These are phyloP conservation scores for Fraxinus paxiana DNA, from an alignment of 305 asterid genomes.

Conservation along the genomic window DNA sequence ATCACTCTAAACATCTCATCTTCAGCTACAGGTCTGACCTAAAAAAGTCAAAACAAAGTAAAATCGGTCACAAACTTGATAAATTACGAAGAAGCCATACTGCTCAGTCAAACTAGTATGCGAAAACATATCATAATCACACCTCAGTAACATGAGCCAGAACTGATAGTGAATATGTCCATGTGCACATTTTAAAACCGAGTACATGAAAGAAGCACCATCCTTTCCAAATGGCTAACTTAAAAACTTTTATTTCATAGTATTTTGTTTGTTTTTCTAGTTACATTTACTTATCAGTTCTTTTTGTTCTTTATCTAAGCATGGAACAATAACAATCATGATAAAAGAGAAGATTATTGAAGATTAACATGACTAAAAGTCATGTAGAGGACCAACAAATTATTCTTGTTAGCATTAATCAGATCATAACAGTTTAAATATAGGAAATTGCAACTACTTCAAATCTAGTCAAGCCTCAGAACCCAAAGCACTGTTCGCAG, in stretches of 20 bases:
- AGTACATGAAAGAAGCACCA: background rate
- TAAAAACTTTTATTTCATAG: background rate
- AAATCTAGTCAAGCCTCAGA: background rate
- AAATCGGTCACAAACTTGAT: background rate
- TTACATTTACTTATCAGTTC: background rate
- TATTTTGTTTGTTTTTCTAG: background rate
- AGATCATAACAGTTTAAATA: background rate
- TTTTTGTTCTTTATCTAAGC: background rate
- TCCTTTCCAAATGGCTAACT: background rate
- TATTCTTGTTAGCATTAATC: background rate
- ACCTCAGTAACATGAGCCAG: background rate
- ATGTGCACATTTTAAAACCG: background rate
- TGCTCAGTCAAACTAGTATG: background rate
- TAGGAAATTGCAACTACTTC: background rate
- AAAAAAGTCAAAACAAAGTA: slow-evolving; percentile 9
- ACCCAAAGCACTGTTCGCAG: background rate
- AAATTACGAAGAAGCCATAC: slow-evolving; percentile 5
- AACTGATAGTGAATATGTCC: background rate
- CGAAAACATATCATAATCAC: background rate
- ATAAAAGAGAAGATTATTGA: background rate
- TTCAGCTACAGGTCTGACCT: slow-evolving; percentile 97
- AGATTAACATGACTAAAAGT: background rate
- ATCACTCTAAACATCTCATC: slow-evolving; percentile 97
- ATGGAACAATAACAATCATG: background rate
- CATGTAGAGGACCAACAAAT: background rate